Conservation (phyloP, 139 green algal species). For the Volvox africanus region DNA sequence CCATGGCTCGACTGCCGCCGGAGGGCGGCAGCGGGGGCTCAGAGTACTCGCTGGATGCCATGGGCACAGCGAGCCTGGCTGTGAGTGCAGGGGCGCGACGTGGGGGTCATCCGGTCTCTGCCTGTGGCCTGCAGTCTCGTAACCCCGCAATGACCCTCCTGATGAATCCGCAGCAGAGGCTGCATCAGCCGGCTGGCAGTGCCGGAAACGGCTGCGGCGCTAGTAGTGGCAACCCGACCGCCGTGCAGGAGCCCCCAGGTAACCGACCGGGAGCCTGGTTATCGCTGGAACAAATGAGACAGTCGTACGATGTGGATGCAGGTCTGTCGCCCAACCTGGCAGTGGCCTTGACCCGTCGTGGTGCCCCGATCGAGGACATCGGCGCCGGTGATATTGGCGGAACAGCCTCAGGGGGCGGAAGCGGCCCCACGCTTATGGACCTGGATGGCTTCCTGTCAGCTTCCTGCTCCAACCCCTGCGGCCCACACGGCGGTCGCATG, state of each 20-base stretch:
- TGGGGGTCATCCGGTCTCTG: not conserved
- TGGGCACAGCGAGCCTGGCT: not conserved
- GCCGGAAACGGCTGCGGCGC: not conserved
- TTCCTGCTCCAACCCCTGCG: not conserved
- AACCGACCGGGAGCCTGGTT: not conserved
- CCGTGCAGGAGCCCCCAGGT: not conserved
- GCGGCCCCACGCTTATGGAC: not conserved
- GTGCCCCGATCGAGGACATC: not conserved
- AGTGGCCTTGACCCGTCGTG: not conserved
- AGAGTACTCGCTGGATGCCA: not conserved
- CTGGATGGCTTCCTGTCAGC: not conserved
- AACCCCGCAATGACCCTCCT: not conserved
- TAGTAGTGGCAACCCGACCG: slow-evolving; percentile 4
- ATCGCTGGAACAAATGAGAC: not conserved
- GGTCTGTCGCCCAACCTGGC: not conserved
- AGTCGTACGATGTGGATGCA: not conserved
- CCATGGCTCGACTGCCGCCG: not conserved
- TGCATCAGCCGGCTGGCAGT: not conserved
- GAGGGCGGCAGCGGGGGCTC: not conserved
- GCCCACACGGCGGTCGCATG: not conserved
- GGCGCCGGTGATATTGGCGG: not conserved
- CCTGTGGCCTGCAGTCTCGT: not conserved
- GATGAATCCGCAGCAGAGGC: not conserved
- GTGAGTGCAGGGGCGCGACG: not conserved
- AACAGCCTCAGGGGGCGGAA: not conserved